Percentiles rank a stretch among this genome's conserved stretches.
phyloP scores from a whole-genome alignment of 441 rosid species.

The Gossypium lobatum region DNA sequence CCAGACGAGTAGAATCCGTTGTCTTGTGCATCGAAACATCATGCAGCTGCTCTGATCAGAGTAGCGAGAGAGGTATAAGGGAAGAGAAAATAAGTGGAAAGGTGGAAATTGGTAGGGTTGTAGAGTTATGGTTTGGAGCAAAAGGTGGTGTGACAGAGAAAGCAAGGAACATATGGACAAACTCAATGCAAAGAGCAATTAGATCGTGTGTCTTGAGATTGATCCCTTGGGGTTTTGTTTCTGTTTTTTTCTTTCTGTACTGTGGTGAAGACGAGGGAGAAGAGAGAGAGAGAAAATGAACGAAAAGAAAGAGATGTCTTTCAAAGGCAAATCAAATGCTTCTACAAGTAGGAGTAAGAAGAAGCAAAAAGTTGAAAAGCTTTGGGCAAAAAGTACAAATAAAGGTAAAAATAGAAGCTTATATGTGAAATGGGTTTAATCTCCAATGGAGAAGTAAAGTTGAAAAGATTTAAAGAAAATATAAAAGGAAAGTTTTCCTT shows the following conservation, averaged over 20 bases:
- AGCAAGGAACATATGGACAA: slow-evolving; percentile 15
- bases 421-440: slow-evolving; percentile 25
- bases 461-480: neutral
- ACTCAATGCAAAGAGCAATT: neutral
- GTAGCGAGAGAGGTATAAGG: neutral
- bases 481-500: neutral
- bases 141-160: slow-evolving; percentile 5
- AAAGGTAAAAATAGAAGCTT: neutral
- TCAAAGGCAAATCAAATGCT: slow-evolving; percentile 16
- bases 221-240: neutral
- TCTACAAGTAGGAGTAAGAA: neutral
- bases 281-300: slow-evolving; percentile 2
- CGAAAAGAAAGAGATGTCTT: neutral
- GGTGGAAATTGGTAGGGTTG: neutral
- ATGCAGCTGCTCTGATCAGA: neutral
- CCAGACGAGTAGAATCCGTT: slow-evolving; percentile 19
- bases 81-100: neutral
- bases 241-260: neutral
- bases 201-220: neutral
- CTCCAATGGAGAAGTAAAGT: neutral
- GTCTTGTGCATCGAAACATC: slow-evolving; percentile 29
- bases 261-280: neutral
- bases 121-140: neutral
- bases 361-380: slow-evolving; percentile 13
- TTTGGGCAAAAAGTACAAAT: neutral